phyloP scores from a whole-genome alignment of 2,329 filamentous ascomycete genomes.

The Fusarium torulosum region DNA sequence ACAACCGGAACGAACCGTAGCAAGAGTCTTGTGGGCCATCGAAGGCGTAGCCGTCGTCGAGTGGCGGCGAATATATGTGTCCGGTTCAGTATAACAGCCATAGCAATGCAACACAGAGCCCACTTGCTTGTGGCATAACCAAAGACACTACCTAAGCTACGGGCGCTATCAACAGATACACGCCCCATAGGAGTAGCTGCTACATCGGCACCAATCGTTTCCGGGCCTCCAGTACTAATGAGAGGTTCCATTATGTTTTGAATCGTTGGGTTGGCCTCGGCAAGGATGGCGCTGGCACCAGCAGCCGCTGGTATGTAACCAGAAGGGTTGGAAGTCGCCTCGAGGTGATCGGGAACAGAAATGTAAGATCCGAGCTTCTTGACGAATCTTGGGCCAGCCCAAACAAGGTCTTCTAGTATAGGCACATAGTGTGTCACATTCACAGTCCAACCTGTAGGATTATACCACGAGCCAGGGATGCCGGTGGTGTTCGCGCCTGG shows the following conservation, averaged over 20 bases:
- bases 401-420: constrained; percentile 75
- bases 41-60: constrained; percentile 80
- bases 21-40: constrained; percentile 77
- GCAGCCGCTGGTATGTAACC: constrained; percentile 37
- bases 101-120: constrained; percentile 88
- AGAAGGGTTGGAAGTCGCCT: constrained; percentile 60
- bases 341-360: constrained; percentile 69
- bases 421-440: constrained; percentile 72
- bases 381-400: constrained; percentile 77
- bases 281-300: constrained; percentile 38
- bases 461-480: constrained; percentile 60
- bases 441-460: constrained; percentile 68
- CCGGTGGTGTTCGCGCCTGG: constrained; percentile 22
- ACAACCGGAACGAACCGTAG: constrained; percentile 79
- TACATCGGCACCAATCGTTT: constrained; percentile 22
- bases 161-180: constrained; percentile 69
- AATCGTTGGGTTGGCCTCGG: constrained; percentile 43
- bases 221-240: constrained; percentile 24
- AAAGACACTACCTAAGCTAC: constrained; percentile 87
- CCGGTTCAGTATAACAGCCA: constrained; percentile 89
- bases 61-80: constrained; percentile 95
- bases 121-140: constrained; percentile 92
- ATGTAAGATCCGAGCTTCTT: constrained; percentile 76
- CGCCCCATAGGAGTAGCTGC: constrained; percentile 53
- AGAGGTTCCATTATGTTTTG: constrained; percentile 50